Conservation (phyloP, 192 early-diverging fungal species). For the Podila horticola region DNA sequence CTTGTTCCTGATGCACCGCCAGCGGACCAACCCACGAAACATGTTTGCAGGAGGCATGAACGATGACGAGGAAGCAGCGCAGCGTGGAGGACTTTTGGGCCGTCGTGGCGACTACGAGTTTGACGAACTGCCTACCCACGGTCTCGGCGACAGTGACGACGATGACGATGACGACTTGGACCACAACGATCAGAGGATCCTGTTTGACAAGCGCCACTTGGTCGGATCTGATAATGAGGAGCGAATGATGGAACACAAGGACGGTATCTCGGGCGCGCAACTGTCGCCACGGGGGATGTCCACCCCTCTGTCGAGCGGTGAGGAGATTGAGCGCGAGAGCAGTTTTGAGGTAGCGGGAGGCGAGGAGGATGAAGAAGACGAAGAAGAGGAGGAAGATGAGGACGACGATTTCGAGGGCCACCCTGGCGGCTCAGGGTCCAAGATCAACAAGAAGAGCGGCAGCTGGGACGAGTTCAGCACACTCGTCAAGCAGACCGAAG, state of each 20-base stretch:
- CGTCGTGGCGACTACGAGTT: slow-evolving; percentile 50
- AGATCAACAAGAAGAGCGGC: slow-evolving; percentile 24
- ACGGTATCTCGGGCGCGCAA: not conserved
- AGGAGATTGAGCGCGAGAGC: slow-evolving; percentile 48
- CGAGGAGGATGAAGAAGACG: slow-evolving; percentile 15
- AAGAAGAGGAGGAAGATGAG: slow-evolving; percentile 27
- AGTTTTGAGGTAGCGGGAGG: slow-evolving; percentile 41
- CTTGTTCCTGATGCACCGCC: slow-evolving; percentile 44
- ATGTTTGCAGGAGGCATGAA: slow-evolving; percentile 19
- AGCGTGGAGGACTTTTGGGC: slow-evolving; percentile 43
- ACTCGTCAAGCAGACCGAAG: slow-evolving; percentile 35
- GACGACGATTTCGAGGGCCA: slow-evolving; percentile 26
- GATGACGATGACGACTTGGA: slow-evolving; percentile 31
- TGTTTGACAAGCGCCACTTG: slow-evolving; percentile 40
- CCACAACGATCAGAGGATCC: slow-evolving; percentile 12
- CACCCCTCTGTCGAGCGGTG: slow-evolving; percentile 41
- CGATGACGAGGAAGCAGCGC: slow-evolving; percentile 44
- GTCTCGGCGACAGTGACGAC: slow-evolving; percentile 30
- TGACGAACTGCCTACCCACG: slow-evolving; percentile 46
- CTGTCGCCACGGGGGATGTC: not conserved
- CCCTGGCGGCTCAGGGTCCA: slow-evolving; percentile 29
- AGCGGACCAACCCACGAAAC: slow-evolving; percentile 34
- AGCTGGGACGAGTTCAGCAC: slow-evolving; percentile 48
- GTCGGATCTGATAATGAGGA: not conserved
- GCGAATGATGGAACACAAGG: slow-evolving; percentile 12